phyloP scores from a whole-genome alignment of 345 rosid species.

The Draba incana region DNA sequence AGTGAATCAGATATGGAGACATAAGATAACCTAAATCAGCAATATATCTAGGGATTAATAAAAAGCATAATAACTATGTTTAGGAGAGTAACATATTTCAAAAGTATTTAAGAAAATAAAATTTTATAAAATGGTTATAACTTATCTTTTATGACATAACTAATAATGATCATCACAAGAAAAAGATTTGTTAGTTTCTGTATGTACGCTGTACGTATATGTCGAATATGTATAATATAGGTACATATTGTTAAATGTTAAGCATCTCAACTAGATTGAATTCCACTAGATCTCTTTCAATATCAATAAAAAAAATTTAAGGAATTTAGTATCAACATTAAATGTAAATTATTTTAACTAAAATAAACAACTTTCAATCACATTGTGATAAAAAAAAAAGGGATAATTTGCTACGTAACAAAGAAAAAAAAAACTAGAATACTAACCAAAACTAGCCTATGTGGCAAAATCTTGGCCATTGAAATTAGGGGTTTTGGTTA shows the following conservation, averaged over 20 bases:
- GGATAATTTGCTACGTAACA: no score
- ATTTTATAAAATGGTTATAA: neutral
- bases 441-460: slow-evolving; percentile 29
- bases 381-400: no score
- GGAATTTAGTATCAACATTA: no score
- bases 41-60: neutral
- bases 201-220: neutral
- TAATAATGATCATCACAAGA: neutral
- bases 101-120: neutral
- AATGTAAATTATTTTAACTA: no score
- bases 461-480: no score
- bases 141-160: neutral
- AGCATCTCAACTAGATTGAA: neutral
- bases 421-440: no score
- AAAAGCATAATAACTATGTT: neutral
- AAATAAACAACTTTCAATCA: no score
- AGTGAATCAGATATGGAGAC: slow-evolving; percentile 3
- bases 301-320: no score
- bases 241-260: neutral
- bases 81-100: no score
- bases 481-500: no score
- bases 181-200: neutral
- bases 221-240: neutral
- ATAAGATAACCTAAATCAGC: neutral
- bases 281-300: neutral